Base-by-base conservation (phyloP, 176 grass and related monocot genomes). In the Olyra latifolia region DNA sequence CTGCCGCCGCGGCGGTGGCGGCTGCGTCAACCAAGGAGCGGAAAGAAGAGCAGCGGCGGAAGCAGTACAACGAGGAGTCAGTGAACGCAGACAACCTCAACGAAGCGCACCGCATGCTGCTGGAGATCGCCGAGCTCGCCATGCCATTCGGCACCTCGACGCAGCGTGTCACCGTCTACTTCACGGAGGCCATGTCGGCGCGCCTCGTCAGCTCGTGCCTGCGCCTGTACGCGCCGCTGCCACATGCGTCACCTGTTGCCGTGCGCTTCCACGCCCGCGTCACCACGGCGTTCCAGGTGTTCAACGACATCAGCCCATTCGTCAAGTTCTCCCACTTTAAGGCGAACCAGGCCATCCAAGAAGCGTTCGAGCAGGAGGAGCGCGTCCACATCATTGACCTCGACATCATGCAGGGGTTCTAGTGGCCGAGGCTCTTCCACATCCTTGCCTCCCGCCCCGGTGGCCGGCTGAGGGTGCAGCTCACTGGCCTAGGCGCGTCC, bases 241-340 rank as follows among this genome's bases (percentile, higher is more conserved):
- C 90, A 6, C 32, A 77, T 0, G 25, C 87, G 4, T 71, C 88
- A 28, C 75, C 90, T 7, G 79, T 85, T 0, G 72, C 77, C 0
- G 49, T 72, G 17, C 90, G 79, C 3, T 25, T 88, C 42, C 75
- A 83, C 41, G 40, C 64, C 15, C 90, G 88, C 41, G 88, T 93
- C 2, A 83, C 90, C 1, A 84, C 95, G 0, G 95, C 95, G 55
- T 98, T 95, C 93, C 92, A 98, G 84, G 88, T 95, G 43, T 98
- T 98, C 86, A 98, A 98, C 64, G 95, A 92, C 59, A 98, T 98
- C 62, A 92, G 89, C 80, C 96, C 96, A 5, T 93, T 99, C 83
- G 87, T 99, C 54, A 99, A 95, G 85, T 99, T 99, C 86, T 93
- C 96, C 17, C 93, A 99, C 35, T 99, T 99, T 86, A 99, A 92